Base-by-base conservation (phyloP, 768 basidiomycete species). In the Leucosporidium scottii region DNA sequence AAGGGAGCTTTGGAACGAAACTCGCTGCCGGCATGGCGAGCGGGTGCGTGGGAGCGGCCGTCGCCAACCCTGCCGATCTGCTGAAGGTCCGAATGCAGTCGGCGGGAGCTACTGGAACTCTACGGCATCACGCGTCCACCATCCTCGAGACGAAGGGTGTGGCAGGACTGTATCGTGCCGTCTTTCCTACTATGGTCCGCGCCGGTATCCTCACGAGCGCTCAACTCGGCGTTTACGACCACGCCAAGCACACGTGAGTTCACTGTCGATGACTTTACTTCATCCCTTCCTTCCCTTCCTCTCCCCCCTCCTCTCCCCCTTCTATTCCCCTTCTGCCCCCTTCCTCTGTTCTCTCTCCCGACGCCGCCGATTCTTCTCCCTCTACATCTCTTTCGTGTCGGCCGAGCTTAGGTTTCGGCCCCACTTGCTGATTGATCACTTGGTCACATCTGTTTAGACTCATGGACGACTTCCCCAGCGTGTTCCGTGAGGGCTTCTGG, bases 81-180 rank as follows among this genome's bases (percentile, higher is more conserved):
- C 65, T 74, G 48, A 75, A 75, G 60, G 75, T 75, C n/a, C 66
- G 73, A 3, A 54, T 75, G 51, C 75, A 75, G 34, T 65, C 72
- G 4, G 64, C 66, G 12, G 64, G 68, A 5, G 71, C 68, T 1
- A 64, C 58, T 6, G 65, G 72, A 13, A 59, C 68, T 7, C 57
- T 75, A 3, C 65, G 71, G 4, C 27, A 60, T 1, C 67, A 69
- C 28, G 65, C 63, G 0, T 4, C 9, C 1, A 49, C 66, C 8
- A 66, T 72, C 48, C n/a, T 49, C 25, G 27, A 21, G 6, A 25
- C 28, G 1, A 34, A 62, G 2, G 71, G 71, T 3, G 18, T 72
- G 55, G 71, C 51, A 39, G 75, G 75, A 3, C 61, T 74, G 15
- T 75, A 73, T 30, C 56, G 68, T 20, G 75, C 71, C 6, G 64